A percentile compares a stretch with the other conserved stretches of the same genome.
Conservation (phyloP, 139 green algal genomes). For the Volvox reticuliferus region DNA sequence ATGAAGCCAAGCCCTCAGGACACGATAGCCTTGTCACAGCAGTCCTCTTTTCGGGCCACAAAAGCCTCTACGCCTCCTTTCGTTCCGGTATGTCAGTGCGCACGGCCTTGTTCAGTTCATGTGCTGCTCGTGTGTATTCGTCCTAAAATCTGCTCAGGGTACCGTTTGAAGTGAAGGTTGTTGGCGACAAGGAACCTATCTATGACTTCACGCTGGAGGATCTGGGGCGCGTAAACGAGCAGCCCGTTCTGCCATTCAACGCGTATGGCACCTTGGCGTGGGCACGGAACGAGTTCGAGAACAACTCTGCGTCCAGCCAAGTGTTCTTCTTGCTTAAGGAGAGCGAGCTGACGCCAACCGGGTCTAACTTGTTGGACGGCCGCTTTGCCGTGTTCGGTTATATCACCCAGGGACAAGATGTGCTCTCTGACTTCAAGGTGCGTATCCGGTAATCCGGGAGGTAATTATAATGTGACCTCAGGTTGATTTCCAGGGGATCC, state of each 20-base stretch:
- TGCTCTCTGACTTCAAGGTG: slow-evolving; percentile 66
- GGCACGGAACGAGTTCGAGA: slow-evolving; percentile 95
- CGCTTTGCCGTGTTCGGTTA: slow-evolving; percentile 99
- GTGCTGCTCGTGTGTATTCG: no score
- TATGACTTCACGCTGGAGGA: slow-evolving; percentile 98
- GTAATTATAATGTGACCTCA: no score
- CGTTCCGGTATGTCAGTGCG: no score
- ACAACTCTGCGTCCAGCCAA: slow-evolving; percentile 91
- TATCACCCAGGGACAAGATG: slow-evolving; percentile 80
- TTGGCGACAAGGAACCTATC: slow-evolving; percentile 91
- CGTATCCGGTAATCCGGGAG: background rate
- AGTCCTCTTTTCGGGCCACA: no score
- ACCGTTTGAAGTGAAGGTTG: slow-evolving; percentile 94
- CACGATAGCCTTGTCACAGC: no score
- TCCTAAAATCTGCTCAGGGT: slow-evolving; percentile 76
- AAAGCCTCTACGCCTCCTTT: no score
- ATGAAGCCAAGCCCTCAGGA: no score
- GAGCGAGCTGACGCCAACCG: slow-evolving; percentile 96
- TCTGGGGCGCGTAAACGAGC: slow-evolving; percentile 88
- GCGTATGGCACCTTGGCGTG: slow-evolving; percentile 97
- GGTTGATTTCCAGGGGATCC: no score
- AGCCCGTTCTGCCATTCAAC: slow-evolving; percentile 97
- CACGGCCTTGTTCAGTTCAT: no score
- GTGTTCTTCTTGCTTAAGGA: slow-evolving; percentile 99
- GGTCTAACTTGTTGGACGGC: slow-evolving; percentile 97